phyloP scores from a whole-genome alignment of 192 early-diverging fungal genomes.

The Coemansia biformis region DNA sequence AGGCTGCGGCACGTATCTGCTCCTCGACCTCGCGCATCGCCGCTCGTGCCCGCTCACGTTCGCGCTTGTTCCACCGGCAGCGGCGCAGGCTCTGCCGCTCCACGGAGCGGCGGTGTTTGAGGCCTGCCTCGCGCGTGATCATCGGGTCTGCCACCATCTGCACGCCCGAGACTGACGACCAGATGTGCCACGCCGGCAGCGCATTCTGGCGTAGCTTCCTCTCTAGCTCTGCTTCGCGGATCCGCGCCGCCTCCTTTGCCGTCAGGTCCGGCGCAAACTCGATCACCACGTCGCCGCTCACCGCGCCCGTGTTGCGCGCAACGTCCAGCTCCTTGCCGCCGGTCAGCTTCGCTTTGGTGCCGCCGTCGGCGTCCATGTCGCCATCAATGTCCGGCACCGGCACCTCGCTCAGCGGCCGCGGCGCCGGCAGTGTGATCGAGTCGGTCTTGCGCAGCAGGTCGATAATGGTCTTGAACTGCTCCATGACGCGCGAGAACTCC shows the following conservation, averaged over 20 bases:
- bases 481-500: constrained; percentile 57
- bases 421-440: constrained; percentile 58
- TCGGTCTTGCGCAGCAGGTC: constrained; percentile 68
- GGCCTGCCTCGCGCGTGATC: constrained; percentile 31
- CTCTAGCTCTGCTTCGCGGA: constrained; percentile 60
- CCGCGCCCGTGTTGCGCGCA: constrained; percentile 60
- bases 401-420: constrained; percentile 46
- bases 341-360: constrained; percentile 25
- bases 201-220: constrained; percentile 71
- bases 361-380: constrained; percentile 34
- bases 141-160: constrained; percentile 41
- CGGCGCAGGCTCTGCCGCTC: constrained; percentile 24
- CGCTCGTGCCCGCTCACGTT: constrained; percentile 15
- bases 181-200: constrained; percentile 73
- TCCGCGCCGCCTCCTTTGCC: constrained; percentile 57
- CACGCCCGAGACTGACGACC: constrained; percentile 63
- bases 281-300: constrained; percentile 63
- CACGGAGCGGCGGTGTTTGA: constrained; percentile 22
- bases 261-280: constrained; percentile 65
- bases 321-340: constrained; percentile 59
- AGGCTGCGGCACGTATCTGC: constrained; percentile 13
- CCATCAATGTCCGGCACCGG: constrained; percentile 36
- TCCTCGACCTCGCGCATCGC: constrained; percentile 23
- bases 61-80: constrained; percentile 31
- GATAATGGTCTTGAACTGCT: constrained; percentile 68